Percentiles rank a stretch among this genome's conserved stretches.
phyloP scores from a whole-genome alignment of 2,329 filamentous ascomycete genomes.

The Colletotrichum euphorbiae region DNA sequence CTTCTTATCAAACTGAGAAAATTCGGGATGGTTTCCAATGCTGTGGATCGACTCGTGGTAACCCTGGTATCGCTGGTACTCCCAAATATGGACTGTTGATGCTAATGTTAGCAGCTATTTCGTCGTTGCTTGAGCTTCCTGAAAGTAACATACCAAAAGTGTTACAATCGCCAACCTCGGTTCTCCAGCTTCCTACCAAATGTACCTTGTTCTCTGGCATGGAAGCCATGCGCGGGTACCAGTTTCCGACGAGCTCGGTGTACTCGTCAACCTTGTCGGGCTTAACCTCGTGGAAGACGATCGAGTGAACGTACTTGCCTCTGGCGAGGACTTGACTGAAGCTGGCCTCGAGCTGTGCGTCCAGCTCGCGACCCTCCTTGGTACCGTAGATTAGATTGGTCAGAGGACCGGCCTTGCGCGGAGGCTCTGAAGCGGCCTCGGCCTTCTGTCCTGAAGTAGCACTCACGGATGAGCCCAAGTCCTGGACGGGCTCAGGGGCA shows the following conservation, averaged over 20 bases:
- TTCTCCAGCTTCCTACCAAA: slow-evolving; percentile 97
- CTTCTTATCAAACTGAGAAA: slow-evolving; percentile 83
- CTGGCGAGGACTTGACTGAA: slow-evolving; percentile 95
- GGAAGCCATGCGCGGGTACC: slow-evolving; percentile 91
- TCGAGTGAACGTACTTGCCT: slow-evolving; percentile 98
- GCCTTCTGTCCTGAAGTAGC: slow-evolving; percentile 66
- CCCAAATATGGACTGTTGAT: slow-evolving; percentile 93
- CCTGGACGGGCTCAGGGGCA: slow-evolving; percentile 56
- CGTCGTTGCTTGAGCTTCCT: slow-evolving; percentile 6
- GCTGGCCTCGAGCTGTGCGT: slow-evolving; percentile 94
- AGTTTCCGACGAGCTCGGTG: slow-evolving; percentile 85
- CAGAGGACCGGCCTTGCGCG: slow-evolving; percentile 78
- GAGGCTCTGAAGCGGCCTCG: slow-evolving; percentile 65
- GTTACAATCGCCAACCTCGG: slow-evolving; percentile 96
- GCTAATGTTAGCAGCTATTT: slow-evolving; percentile 30
- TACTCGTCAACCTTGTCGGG: slow-evolving; percentile 97
- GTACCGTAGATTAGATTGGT: slow-evolving; percentile 96
- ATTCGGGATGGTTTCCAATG: slow-evolving; percentile 86
- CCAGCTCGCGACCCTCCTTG: slow-evolving; percentile 92
- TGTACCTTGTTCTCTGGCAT: slow-evolving; percentile 92
- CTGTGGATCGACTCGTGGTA: slow-evolving; percentile 92
- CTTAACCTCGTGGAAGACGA: slow-evolving; percentile 96
- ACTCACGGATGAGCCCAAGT: slow-evolving; percentile 74
- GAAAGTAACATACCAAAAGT: slow-evolving; percentile 79
- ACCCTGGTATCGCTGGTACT: slow-evolving; percentile 96